phyloP scores from a whole-genome alignment of 2,329 filamentous ascomycete genomes.

The Alternaria gansuensis region DNA sequence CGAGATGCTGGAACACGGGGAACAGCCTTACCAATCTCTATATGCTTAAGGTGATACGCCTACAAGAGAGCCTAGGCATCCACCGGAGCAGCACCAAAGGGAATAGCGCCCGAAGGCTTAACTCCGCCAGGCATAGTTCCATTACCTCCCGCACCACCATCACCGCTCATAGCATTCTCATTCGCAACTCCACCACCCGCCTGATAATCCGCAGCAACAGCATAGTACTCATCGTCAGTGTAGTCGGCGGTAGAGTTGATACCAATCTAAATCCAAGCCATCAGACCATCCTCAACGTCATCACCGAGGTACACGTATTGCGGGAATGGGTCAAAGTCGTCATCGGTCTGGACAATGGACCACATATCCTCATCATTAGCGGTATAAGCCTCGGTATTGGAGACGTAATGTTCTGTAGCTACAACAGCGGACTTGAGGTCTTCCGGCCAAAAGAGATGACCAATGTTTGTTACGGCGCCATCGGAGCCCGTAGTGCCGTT shows the following conservation, averaged over 20 bases:
- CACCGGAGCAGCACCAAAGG: slow-evolving; percentile 6
- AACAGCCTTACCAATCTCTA: too few species aligned
- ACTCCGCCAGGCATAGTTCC: slow-evolving; percentile 18
- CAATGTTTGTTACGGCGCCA: slow-evolving; percentile 53
- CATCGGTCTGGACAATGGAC: slow-evolving; percentile 39
- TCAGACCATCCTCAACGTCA: slow-evolving; percentile 33
- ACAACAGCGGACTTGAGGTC: slow-evolving; percentile 52
- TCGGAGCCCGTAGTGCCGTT: slow-evolving; percentile 52
- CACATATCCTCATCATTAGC: slow-evolving; percentile 38
- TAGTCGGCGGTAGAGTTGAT: slow-evolving; percentile 35
- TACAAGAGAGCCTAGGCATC: background rate
- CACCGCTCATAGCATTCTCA: slow-evolving; percentile 13
- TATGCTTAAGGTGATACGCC: too few species aligned
- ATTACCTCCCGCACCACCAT: slow-evolving; percentile 6
- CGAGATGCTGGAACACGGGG: too few species aligned
- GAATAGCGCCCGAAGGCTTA: slow-evolving; percentile 26
- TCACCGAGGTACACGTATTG: slow-evolving; percentile 38
- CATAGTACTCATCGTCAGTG: slow-evolving; percentile 27
- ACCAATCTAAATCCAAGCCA: slow-evolving; percentile 40
- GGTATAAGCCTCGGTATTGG: slow-evolving; percentile 41
- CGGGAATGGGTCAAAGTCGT: slow-evolving; percentile 36
- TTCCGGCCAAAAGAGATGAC: slow-evolving; percentile 57
- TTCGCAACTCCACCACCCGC: slow-evolving; percentile 34
- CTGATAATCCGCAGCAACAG: slow-evolving; percentile 32
- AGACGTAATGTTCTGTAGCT: slow-evolving; percentile 50